Evolutionary conservation across 2,329 filamentous ascomycete genomes (phyloP).

Genomic region (Sporothrix brasiliensis): DNA sequence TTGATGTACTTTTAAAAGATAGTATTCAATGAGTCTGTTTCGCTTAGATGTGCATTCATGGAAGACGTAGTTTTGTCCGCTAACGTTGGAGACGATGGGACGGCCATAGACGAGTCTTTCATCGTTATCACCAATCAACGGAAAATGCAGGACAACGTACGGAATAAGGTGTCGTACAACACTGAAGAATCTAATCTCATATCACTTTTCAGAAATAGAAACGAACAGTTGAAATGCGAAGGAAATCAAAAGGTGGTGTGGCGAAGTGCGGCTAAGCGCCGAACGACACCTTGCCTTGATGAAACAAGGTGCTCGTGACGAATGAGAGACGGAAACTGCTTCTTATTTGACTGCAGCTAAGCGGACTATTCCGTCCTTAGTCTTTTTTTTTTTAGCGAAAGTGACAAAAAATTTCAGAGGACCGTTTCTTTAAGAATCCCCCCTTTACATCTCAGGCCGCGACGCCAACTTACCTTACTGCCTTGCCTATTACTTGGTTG

Average conservation of each 20-base stretch:
- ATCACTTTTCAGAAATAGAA: slow-evolving; percentile 1
- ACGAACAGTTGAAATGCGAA: neutral
- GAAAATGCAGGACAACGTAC: neutral
- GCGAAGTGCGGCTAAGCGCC: slow-evolving; percentile 28
- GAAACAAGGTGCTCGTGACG: slow-evolving; percentile 15
- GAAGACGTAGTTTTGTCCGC: too few species aligned
- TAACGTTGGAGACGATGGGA: neutral
- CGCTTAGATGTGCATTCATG: neutral
- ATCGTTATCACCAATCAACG: neutral
- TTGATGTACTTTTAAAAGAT: too few species aligned
- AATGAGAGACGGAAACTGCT: slow-evolving; percentile 27
- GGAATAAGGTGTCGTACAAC: too few species aligned
- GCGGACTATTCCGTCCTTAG: neutral
- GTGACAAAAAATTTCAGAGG: too few species aligned
- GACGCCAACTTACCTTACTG: neutral
- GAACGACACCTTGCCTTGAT: slow-evolving; percentile 11
- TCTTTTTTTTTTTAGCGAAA: too few species aligned
- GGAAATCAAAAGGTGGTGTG: neutral
- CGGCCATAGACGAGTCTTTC: neutral
- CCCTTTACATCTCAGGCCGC: too few species aligned
- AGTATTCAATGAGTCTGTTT: neutral
- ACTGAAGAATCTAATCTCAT: too few species aligned
- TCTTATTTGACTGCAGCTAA: slow-evolving; percentile 14
- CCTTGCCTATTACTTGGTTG: neutral
- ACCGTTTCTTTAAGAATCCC: neutral